phyloP scores from a whole-genome alignment of 352 stramenopile genomes.

The Phytopythium vexans region DNA sequence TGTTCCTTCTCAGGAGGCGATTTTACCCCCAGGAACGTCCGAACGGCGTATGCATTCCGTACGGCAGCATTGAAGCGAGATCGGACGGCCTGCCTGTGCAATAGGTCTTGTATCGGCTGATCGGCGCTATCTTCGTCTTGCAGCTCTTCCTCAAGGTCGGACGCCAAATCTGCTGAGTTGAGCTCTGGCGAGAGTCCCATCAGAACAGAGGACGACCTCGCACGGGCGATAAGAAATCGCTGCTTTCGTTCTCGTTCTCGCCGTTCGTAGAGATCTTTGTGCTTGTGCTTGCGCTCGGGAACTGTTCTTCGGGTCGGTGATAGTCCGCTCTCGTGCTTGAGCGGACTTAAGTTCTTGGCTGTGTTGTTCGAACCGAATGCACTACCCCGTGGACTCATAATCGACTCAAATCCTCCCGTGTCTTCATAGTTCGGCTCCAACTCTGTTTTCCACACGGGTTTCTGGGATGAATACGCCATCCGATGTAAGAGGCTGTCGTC shows the following conservation, averaged over 20 bases:
- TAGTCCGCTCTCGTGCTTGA: background rate
- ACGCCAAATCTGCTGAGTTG: background rate
- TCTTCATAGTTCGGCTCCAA: conserved; percentile 56
- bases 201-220: conserved; percentile 1
- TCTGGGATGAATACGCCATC: conserved; percentile 44
- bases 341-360: too few species aligned
- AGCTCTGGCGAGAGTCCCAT: background rate
- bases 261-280: conserved; percentile 56
- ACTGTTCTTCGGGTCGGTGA: conserved; percentile 12
- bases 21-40: conserved; percentile 2
- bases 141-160: background rate
- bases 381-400: too few species aligned
- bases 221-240: conserved; percentile 18
- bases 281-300: conserved; percentile 61
- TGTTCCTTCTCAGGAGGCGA: conserved; percentile 35
- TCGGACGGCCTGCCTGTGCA: background rate
- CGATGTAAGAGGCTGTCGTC: conserved; percentile 49
- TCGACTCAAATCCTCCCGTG: background rate
- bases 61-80: conserved; percentile 23
- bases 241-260: conserved; percentile 54
- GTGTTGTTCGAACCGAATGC: too few species aligned
- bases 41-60: conserved; percentile 20
- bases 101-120: background rate
- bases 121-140: background rate
- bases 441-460: conserved; percentile 47